Conservation (phyloP, 176 grass and related monocot species). For the Stipa capillata region DNA sequence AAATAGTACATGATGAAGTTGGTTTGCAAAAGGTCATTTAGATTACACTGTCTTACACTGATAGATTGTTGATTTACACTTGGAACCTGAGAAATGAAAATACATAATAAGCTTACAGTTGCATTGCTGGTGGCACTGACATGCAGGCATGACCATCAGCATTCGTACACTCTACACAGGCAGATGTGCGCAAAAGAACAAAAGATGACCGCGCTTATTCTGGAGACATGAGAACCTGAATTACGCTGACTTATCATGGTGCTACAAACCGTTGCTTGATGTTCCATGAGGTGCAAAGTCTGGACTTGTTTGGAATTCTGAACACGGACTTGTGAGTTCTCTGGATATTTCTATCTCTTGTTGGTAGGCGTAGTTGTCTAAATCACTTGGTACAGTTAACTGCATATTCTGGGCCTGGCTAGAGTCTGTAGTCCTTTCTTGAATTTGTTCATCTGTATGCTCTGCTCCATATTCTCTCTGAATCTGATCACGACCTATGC, state of each 20-base stretch:
- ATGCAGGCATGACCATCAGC: not conserved
- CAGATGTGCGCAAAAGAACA: not conserved
- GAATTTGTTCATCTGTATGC: not conserved
- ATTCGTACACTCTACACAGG: not conserved
- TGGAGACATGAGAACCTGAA: not conserved
- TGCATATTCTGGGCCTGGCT: not conserved
- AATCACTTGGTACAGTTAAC: not conserved
- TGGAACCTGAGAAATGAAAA: not conserved
- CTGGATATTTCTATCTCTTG: slow-evolving; percentile 15
- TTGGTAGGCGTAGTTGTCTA: not conserved
- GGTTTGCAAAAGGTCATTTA: not conserved
- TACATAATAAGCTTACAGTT: not conserved
- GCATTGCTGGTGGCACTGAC: not conserved
- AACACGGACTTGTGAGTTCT: not conserved
- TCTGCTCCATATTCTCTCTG: not conserved
- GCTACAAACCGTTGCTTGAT: not conserved
- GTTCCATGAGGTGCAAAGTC: not conserved
- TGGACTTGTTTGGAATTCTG: not conserved
- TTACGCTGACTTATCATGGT: not conserved
- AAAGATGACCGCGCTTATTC: not conserved
- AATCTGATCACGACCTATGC: not conserved
- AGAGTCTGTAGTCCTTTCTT: not conserved
- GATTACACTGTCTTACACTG: not conserved
- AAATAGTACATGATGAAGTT: not conserved
- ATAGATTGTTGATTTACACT: not conserved